A percentile compares a stretch with the other conserved stretches of the same genome.
phyloP scores from a whole-genome alignment of 148 eudicot species.

The Camellia lanceoleosa region DNA sequence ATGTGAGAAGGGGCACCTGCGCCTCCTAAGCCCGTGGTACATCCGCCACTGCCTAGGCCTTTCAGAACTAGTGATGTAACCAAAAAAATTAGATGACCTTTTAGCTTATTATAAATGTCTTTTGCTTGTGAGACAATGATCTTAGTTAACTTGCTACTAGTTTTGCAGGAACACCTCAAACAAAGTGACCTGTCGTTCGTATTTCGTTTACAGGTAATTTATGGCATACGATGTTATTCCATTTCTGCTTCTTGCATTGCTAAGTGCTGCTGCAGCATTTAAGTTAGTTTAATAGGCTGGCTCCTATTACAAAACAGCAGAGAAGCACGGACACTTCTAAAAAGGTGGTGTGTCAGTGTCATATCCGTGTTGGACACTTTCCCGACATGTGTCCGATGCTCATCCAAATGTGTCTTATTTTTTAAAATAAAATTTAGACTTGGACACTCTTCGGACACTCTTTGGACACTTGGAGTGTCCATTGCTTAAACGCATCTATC shows the following conservation, averaged over 20 bases:
- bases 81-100: background rate
- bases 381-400: too few species aligned
- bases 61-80: background rate
- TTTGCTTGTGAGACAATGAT: slow-evolving; percentile 12
- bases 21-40: too few species aligned
- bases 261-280: background rate
- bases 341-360: too few species aligned
- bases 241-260: slow-evolving; percentile 3
- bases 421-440: too few species aligned
- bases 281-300: background rate
- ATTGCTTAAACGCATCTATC: too few species aligned
- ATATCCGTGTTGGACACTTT: too few species aligned
- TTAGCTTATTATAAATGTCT: background rate
- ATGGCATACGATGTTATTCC: background rate
- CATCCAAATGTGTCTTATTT: too few species aligned
- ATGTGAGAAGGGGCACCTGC: too few species aligned
- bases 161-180: slow-evolving; percentile 32
- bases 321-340: too few species aligned
- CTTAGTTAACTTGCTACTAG: background rate
- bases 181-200: slow-evolving; percentile 30
- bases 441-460: too few species aligned
- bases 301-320: background rate
- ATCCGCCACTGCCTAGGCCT: background rate
- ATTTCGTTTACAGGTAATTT: slow-evolving; percentile 29
- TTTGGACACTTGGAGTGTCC: too few species aligned